phyloP scores from a whole-genome alignment of 208 protist species.

The Leishmania turanica region DNA sequence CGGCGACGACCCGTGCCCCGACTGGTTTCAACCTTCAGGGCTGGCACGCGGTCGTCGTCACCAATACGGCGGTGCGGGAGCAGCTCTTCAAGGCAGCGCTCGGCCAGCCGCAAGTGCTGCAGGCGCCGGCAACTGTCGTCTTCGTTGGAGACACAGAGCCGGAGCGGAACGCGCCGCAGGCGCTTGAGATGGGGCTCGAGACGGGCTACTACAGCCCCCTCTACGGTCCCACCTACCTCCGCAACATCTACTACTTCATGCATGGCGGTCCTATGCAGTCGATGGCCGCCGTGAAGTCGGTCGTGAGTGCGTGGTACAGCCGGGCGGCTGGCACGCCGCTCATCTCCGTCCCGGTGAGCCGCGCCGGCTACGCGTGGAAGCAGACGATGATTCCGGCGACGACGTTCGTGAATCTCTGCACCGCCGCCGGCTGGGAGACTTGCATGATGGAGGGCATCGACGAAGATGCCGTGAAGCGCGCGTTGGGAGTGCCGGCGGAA shows the following conservation, averaged over 20 bases:
- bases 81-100: constrained; percentile 61
- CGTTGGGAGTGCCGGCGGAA: constrained; percentile 64
- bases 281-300: constrained; percentile 58
- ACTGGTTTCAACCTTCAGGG: constrained; percentile 87
- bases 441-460: constrained; percentile 89
- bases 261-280: constrained; percentile 59
- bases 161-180: constrained; percentile 62
- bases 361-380: constrained; percentile 87
- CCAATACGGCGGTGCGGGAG: constrained; percentile 35
- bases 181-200: constrained; percentile 66
- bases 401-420: constrained; percentile 71
- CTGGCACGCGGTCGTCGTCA: constrained; percentile 86
- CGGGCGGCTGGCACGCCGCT: constrained; percentile 50
- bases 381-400: constrained; percentile 86
- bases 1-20: constrained; percentile 56
- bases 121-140: constrained; percentile 71
- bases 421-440: constrained; percentile 66
- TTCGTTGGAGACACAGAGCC: constrained; percentile 79
- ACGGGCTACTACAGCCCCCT: constrained; percentile 48
- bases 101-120: constrained; percentile 66
- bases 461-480: constrained; percentile 63
- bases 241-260: constrained; percentile 76
- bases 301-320: constrained; percentile 63
- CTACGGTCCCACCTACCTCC: constrained; percentile 59
- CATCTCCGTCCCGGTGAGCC: constrained; percentile 66